Conservation (phyloP, 257 asterid species). For the Ajuga chamaepitys region DNA sequence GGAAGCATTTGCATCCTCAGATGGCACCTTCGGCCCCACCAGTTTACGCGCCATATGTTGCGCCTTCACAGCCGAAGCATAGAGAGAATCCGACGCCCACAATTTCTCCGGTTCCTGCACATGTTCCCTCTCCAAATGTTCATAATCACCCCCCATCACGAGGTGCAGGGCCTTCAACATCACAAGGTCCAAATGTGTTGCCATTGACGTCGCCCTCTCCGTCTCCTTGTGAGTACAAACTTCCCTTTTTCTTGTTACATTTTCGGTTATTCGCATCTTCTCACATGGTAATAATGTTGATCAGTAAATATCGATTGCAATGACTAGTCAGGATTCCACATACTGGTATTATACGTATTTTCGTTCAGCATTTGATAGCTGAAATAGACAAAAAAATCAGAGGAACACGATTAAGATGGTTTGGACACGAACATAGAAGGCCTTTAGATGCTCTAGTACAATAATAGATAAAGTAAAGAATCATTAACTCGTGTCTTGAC, state of each 20-base stretch:
- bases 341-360: background rate
- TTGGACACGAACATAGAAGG: too few relatives aligned
- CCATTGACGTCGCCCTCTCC: constrained; percentile 48
- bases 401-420: too few relatives aligned
- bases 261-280: background rate
- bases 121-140: constrained; percentile 52
- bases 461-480: background rate
- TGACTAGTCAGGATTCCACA: background rate
- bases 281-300: background rate
- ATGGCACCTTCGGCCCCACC: constrained; percentile 50
- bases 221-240: constrained; percentile 63
- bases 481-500: background rate
- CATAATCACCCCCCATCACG: constrained; percentile 49
- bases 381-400: too few relatives aligned
- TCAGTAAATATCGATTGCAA: background rate
- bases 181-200: constrained; percentile 38
- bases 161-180: constrained; percentile 27
- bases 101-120: constrained; percentile 31
- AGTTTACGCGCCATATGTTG: constrained; percentile 38
- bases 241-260: background rate
- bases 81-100: constrained; percentile 24
- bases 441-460: too few relatives aligned
- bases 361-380: background rate
- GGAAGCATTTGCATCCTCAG: constrained; percentile 39
- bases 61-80: constrained; percentile 43